Base-by-base conservation (phyloP, 768 basidiomycete genomes). In the Lactifluus hygrophoroides region DNA sequence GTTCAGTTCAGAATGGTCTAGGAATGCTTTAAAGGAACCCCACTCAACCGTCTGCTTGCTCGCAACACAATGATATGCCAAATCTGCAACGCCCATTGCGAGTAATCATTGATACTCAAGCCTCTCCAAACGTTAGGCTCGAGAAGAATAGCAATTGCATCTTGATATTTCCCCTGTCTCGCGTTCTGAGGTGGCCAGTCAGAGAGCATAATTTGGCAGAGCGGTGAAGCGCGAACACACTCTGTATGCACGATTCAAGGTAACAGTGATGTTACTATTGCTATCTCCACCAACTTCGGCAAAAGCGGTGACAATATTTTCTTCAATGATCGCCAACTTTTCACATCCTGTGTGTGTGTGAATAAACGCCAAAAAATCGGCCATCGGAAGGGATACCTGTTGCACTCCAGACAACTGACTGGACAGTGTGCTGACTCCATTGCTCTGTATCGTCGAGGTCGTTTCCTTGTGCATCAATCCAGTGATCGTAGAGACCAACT, bases 61-160 rank as follows among this genome's bases (percentile, higher is more conserved):
- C 86, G 79, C 58, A 90, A 69, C 13, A 77, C 78, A 27, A 93
- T 73, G 53, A 88, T 79, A 66, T 88, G 81, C 91, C 90, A 93
- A 45, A 91, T 77, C 67, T 85, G 80, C 48, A 76, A 74, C 19
- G 86, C 83, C 90, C 91, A 93, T 34, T 76, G 71, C n/a, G 74
- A 71, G 68, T 88, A 88, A 67, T 86, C 84, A 37, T 77, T 72
- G 19, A 88, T 68, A 13, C 77, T 76, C 47, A 93, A 71, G 6
- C 84, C 81, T 2, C 76, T 72, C 90, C 90, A 93, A 16, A 84
- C 80, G 30, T 77, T 73, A 1, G 86, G 83, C 56, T 86, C 81
- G 11, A 92, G 72, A 13, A 93, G 76, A 40, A 80, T 72, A 21
- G 79, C 71, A 42, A 92, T 69, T 6, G 83, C 82, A 58, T 82